phyloP scores from a whole-genome alignment of 1,139 yeast species.

The Geotrichum reessii region DNA sequence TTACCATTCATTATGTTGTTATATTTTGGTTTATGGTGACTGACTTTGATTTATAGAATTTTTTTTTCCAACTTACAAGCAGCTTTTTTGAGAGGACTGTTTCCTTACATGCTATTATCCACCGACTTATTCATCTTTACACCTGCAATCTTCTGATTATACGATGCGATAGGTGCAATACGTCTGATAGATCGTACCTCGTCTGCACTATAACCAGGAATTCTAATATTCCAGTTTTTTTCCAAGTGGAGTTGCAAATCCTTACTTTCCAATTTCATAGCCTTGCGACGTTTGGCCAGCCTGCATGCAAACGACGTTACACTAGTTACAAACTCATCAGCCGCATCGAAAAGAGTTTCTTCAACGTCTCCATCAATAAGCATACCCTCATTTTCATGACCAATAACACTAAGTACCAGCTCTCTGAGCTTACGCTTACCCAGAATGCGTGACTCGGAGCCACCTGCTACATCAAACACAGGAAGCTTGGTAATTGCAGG shows the following conservation, averaged over 20 bases:
- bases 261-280: slow-evolving; percentile 79
- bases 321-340: slow-evolving; percentile 89
- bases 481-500: slow-evolving; percentile 78
- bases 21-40: too few relatives aligned
- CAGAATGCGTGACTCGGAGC: slow-evolving; percentile 59
- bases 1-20: too few relatives aligned
- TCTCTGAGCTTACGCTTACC: slow-evolving; percentile 80
- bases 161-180: slow-evolving; percentile 67
- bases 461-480: slow-evolving; percentile 61
- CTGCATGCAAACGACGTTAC: slow-evolving; percentile 92
- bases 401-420: slow-evolving; percentile 75
- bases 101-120: background rate
- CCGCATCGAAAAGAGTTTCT: slow-evolving; percentile 80
- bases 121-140: slow-evolving; percentile 41
- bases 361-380: slow-evolving; percentile 90
- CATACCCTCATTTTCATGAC: slow-evolving; percentile 57
- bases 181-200: slow-evolving; percentile 81
- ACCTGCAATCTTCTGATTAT: slow-evolving; percentile 65
- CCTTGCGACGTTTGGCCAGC: slow-evolving; percentile 83
- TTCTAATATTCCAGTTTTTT: slow-evolving; percentile 89
- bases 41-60: too few relatives aligned
- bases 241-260: slow-evolving; percentile 91
- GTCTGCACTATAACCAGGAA: slow-evolving; percentile 90
- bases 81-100: too few relatives aligned
- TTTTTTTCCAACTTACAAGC: too few relatives aligned